Evolutionary conservation across 495 filamentous ascomycete genomes (phyloP).

Genomic region (Talaromyces stipitatus): DNA sequence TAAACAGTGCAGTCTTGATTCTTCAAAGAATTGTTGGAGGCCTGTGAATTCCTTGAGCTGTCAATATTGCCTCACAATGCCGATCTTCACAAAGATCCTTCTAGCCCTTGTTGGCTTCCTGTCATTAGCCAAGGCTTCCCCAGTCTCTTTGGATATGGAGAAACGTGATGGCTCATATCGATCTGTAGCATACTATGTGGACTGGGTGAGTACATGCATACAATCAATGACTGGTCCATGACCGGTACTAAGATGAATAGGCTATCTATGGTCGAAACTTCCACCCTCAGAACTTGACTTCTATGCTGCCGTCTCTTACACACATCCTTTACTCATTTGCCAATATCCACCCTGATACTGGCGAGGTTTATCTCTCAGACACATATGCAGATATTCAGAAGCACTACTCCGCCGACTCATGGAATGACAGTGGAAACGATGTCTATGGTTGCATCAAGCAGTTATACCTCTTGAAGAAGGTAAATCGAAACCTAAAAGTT

Average conservation of each 20-base stretch:
- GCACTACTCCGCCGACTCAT: slow-evolving; percentile 72
- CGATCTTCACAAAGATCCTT: not conserved
- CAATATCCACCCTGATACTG: slow-evolving; percentile 54
- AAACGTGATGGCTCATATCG: slow-evolving; percentile 37
- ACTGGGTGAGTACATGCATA: slow-evolving; percentile 45
- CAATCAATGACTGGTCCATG: not conserved
- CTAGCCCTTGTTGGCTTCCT: not conserved
- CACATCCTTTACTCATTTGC: slow-evolving; percentile 85
- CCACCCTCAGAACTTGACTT: slow-evolving; percentile 67
- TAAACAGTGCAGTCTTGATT: not conserved
- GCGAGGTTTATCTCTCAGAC: slow-evolving; percentile 72
- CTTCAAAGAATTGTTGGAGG: not conserved
- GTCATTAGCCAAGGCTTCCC: not conserved
- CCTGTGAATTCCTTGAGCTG: not conserved
- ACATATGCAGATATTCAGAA: slow-evolving; percentile 64
- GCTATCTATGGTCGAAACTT: slow-evolving; percentile 68
- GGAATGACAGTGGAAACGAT: slow-evolving; percentile 62
- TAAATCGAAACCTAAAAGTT: slow-evolving; percentile 72
- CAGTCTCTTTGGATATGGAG: not conserved
- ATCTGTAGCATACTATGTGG: slow-evolving; percentile 78
- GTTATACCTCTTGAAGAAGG: slow-evolving; percentile 71
- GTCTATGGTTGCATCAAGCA: slow-evolving; percentile 87
- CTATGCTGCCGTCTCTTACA: slow-evolving; percentile 59
- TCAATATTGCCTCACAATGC: not conserved
- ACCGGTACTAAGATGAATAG: slow-evolving; percentile 25